phyloP scores from a whole-genome alignment of 495 filamentous ascomycete species.

The Penicillium dipodomyicola region DNA sequence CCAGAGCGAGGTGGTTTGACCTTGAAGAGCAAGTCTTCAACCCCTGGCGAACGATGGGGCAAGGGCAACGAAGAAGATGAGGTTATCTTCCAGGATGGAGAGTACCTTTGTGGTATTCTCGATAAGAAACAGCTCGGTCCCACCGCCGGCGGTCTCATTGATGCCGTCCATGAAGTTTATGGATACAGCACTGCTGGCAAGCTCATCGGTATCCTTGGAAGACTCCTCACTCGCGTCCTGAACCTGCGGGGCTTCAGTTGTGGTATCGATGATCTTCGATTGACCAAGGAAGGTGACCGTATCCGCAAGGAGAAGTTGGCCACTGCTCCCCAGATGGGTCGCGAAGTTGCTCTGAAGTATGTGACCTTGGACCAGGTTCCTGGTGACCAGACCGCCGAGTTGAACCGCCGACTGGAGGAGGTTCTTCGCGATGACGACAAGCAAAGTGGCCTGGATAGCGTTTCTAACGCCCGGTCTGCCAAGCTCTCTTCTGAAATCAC shows the following conservation, averaged over 20 bases:
- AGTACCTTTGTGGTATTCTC: constrained; percentile 84
- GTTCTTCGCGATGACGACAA: constrained; percentile 89
- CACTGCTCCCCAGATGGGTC: constrained; percentile 69
- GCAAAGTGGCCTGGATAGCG: constrained; percentile 78
- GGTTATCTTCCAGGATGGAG: constrained; percentile 84
- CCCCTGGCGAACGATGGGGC: constrained; percentile 74
- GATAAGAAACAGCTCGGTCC: constrained; percentile 96
- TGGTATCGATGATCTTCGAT: constrained; percentile 91
- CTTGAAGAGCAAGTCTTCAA: constrained; percentile 73
- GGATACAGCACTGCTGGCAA: constrained; percentile 82
- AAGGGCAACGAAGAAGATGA: constrained; percentile 66
- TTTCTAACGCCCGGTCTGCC: constrained; percentile 70
- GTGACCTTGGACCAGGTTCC: constrained; percentile 74
- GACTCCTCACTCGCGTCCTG: constrained; percentile 83
- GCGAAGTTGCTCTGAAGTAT: constrained; percentile 82
- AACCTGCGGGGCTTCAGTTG: constrained; percentile 95
- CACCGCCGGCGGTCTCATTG: constrained; percentile 79
- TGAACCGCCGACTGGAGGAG: constrained; percentile 77
- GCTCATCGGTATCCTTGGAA: constrained; percentile 81
- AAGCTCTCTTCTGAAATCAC: constrained; percentile 79
- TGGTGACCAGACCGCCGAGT: constrained; percentile 61
- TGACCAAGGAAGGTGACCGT: constrained; percentile 78
- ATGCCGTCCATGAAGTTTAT: constrained; percentile 90
- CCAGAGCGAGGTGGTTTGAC: constrained; percentile 70
- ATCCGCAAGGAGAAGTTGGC: constrained; percentile 66